Base-by-base conservation (phyloP, 345 rosid genomes). In the Hevea brasiliensis region DNA sequence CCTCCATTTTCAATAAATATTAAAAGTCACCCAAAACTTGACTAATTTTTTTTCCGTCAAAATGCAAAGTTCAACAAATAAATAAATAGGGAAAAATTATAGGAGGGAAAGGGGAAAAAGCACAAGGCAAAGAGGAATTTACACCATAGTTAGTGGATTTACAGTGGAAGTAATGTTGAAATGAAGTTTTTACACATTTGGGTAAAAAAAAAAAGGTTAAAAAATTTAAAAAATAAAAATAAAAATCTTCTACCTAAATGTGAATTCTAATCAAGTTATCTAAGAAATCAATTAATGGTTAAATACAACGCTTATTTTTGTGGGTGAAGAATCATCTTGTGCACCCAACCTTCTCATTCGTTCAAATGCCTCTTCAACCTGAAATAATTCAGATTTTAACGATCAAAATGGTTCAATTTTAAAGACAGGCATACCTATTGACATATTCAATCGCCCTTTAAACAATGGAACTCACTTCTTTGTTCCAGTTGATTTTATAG, bases 281-380 rank as follows among this genome's bases (percentile, higher is more conserved):
- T 40, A n/a, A 20, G 14, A 1, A 61, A 61, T 35, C 17, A 29
- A 61, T 61, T 37, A 29, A 61, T 50, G 55, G n/a, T 50, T 17
- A 50, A 15, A 50, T 4, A 35, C 40, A 61, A 8, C 18, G 40
- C 15, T 18, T 37, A 41, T 17, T 13, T 27, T 57, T 68, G 65
- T 41, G 2, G 77, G 45, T 17, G 45, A 47, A 26, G 47, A 41
- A 14, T 65, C 65, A 15, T 42, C 56, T 17, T n/a, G 60, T 1
- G 55, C 75, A 26, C 70, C 70, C 94, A 91, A 95, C 37, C 72
- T 80, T 68, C 75, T 75, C 96, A 92, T 85, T 71, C 97, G 74
- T 81, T 84, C 88, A 0, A 89, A 85, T 71, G 98, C 89, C 62
- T 90, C 84, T 74, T 90, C 94, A 10, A 94, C 98, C 98, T 91